Conservation (phyloP, 495 filamentous ascomycete genomes). For the Cladorrhinum samala region DNA sequence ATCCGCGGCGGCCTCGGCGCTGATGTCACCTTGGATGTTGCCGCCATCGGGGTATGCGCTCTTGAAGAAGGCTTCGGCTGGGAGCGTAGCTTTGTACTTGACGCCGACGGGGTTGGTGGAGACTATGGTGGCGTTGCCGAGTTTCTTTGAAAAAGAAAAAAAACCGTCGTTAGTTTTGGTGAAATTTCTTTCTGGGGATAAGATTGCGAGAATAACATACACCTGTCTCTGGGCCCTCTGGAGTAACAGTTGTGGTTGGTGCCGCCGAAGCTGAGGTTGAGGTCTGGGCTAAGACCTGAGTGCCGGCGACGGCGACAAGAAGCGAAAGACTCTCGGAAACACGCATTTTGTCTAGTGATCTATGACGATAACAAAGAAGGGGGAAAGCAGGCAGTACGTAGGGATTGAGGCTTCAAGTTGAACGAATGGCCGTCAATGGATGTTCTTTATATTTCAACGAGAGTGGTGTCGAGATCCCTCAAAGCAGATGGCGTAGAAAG, state of each 20-base stretch:
- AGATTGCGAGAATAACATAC: slow-evolving; percentile 11
- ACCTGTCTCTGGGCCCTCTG: slow-evolving; percentile 11
- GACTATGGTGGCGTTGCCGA: slow-evolving; percentile 51
- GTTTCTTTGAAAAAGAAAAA: slow-evolving; percentile 18
- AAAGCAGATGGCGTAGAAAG: no score
- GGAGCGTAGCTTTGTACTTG: slow-evolving; percentile 55
- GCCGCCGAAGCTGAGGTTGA: slow-evolving; percentile 3
- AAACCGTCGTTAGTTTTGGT: background rate
- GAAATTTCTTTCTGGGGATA: background rate
- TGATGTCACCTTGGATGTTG: slow-evolving; percentile 56
- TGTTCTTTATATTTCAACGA: no score
- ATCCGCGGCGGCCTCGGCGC: slow-evolving; percentile 44
- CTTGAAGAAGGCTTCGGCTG: slow-evolving; percentile 43
- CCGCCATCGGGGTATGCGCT: slow-evolving; percentile 44
- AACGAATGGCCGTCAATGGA: no score
- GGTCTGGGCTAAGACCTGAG: slow-evolving; percentile 17
- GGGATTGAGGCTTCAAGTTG: no score
- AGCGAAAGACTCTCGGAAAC: slow-evolving; percentile 15
- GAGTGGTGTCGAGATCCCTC: no score
- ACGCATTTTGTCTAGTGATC: slow-evolving; percentile 22
- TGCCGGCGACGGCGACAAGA: slow-evolving; percentile 20
- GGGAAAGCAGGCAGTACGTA: no score
- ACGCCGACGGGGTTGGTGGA: slow-evolving; percentile 58
- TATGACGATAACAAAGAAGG: no score
- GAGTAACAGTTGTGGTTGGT: slow-evolving; percentile 4